phyloP scores from a whole-genome alignment of 257 asterid genomes.

The Fraxinus quadrangulata region DNA sequence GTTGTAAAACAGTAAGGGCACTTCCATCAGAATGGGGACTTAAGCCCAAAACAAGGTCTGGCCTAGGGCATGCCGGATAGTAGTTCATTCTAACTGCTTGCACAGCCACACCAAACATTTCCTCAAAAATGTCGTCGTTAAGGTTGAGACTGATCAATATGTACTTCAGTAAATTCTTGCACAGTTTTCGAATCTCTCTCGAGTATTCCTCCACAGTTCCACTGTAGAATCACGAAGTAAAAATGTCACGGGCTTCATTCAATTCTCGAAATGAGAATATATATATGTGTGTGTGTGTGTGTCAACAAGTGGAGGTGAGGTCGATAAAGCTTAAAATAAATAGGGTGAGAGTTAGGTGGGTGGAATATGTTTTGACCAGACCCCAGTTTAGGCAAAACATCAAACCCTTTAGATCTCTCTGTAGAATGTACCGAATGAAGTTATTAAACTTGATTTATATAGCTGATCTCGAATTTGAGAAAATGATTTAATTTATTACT shows the following conservation, averaged over 20 bases:
- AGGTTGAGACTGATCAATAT: slow-evolving; percentile 59
- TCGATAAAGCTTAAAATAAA: too few species aligned
- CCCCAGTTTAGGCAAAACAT: too few species aligned
- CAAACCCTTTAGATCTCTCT: too few species aligned
- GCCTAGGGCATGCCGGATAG: slow-evolving; percentile 92
- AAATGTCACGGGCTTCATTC: background rate
- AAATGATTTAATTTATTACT: too few species aligned
- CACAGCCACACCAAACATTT: slow-evolving; percentile 80
- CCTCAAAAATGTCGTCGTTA: slow-evolving; percentile 60
- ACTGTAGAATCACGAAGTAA: slow-evolving; percentile 37
- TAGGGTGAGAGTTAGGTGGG: too few species aligned
- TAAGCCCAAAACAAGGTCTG: slow-evolving; percentile 84
- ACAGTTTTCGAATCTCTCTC: slow-evolving; percentile 59
- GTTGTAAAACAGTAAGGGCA: slow-evolving; percentile 89
- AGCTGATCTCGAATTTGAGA: too few species aligned
- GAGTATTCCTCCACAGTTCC: slow-evolving; percentile 75
- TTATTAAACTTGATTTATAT: too few species aligned
- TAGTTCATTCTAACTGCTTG: slow-evolving; percentile 97
- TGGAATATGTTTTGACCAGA: too few species aligned
- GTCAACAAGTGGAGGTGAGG: background rate
- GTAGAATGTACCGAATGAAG: too few species aligned
- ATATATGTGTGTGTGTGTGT: background rate
- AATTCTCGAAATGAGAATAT: background rate
- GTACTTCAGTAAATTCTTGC: slow-evolving; percentile 75
- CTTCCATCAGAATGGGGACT: slow-evolving; percentile 99